Conservation (phyloP, 2,329 filamentous ascomycete species). For the Dactylellina drechsleri region DNA sequence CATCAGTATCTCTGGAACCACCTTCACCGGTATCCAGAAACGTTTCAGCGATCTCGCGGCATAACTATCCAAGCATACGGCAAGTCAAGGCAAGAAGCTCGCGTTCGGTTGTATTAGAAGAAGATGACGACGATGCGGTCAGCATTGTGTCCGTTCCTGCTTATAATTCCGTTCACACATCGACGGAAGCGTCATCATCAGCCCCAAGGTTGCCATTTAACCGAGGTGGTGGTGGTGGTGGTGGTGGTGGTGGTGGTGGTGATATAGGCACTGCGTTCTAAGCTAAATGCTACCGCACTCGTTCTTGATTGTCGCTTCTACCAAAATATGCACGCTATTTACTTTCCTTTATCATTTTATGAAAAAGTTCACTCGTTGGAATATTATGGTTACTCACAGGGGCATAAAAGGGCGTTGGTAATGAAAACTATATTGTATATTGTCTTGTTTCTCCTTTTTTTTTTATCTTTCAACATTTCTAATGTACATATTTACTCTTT, state of each 20-base stretch:
- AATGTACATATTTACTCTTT: constrained; percentile 36
- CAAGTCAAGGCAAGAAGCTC: constrained; percentile 32
- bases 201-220: constrained; percentile 45
- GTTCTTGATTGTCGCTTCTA: neutral
- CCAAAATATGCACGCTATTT: neutral
- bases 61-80: constrained; percentile 35
- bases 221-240: constrained; percentile 14
- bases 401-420: constrained; percentile 16
- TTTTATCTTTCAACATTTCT: constrained; percentile 18
- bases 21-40: constrained; percentile 50
- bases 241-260: constrained; percentile 8
- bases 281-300: neutral
- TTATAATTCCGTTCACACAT: constrained; percentile 23
- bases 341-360: neutral
- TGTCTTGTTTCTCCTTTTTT: constrained; percentile 5
- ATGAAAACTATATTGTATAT: neutral
- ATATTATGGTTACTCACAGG: constrained; percentile 2
- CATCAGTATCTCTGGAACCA: constrained; percentile 29
- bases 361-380: constrained; percentile 11
- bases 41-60: constrained; percentile 40
- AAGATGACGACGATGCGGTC: constrained; percentile 42
- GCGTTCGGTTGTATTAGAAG: constrained; percentile 28
- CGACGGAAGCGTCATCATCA: constrained; percentile 29
- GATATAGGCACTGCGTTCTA: constrained; percentile 21
- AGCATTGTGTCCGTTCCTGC: constrained; percentile 41